These are phyloP conservation scores for Sporothrix pallida DNA, from an alignment of 2,329 filamentous ascomycete species.

Conservation along the genomic window DNA sequence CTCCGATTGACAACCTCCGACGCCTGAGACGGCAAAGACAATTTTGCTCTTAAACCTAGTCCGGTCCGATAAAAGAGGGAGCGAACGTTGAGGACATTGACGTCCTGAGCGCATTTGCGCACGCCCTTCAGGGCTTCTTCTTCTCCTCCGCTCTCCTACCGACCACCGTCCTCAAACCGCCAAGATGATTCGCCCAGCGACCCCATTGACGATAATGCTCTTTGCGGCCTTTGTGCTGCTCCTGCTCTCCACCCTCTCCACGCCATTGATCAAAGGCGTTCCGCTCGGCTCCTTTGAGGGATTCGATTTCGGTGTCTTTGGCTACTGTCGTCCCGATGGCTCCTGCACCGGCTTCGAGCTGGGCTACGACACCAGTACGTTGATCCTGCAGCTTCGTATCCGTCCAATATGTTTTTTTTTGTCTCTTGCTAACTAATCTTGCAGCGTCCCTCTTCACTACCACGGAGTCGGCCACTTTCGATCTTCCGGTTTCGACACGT, in stretches of 20 bases:
- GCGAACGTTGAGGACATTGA: neutral
- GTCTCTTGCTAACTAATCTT: conserved; percentile 12
- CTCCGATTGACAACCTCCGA: neutral
- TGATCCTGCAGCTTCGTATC: neutral
- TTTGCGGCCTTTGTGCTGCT: conserved; percentile 84
- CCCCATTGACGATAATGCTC: conserved; percentile 85
- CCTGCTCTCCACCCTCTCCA: conserved; percentile 86
- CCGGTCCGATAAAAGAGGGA: neutral
- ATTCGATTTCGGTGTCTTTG: conserved; percentile 89
- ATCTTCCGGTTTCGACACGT: conserved; percentile 59
- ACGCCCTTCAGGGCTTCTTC: conserved; percentile 19
- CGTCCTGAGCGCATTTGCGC: conserved; percentile 20
- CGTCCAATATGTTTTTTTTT: neutral
- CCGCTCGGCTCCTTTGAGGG: conserved; percentile 78
- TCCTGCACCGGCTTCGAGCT: conserved; percentile 76
- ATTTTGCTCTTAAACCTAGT: neutral
- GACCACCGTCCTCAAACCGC: conserved; percentile 7
- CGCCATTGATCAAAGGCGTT: conserved; percentile 84
- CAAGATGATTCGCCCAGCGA: conserved; percentile 88
- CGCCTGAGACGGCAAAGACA: neutral
- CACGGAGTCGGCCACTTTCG: conserved; percentile 55
- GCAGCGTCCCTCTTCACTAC: conserved; percentile 33
- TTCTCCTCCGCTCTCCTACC: neutral
- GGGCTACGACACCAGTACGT: conserved; percentile 82
- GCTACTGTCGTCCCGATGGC: conserved; percentile 71